Evolutionary conservation across 257 asterid genomes (phyloP).

Genomic region (Solanum tacnaense): DNA sequence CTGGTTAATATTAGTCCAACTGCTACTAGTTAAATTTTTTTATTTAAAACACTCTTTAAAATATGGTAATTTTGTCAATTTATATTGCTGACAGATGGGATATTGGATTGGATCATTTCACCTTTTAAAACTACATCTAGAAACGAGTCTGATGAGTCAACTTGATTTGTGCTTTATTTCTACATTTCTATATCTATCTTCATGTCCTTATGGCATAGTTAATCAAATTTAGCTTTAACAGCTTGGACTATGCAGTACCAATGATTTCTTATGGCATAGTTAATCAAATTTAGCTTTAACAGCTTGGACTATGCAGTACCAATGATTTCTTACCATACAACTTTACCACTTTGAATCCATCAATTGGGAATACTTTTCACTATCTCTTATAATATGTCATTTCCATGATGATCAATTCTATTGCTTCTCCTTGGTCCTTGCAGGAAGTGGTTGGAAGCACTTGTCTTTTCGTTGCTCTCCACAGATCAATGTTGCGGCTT

Average conservation of each 20-base stretch:
- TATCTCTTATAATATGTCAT: not conserved
- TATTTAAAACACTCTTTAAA: not conserved
- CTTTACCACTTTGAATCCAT: not conserved
- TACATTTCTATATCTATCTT: not conserved
- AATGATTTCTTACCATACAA: not conserved
- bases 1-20: not conserved
- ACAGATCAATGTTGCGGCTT: slow-evolving; percentile 79
- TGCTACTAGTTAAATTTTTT: not conserved
- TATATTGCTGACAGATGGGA: not conserved
- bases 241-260: not conserved
- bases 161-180: not conserved
- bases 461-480: slow-evolving; percentile 66
- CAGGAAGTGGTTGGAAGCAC: slow-evolving; percentile 92
- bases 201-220: not conserved
- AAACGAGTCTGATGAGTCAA: not conserved
- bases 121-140: not conserved
- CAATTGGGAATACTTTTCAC: not conserved
- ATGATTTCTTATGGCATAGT: not conserved
- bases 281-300: not conserved
- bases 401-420: not conserved
- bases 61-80: not conserved
- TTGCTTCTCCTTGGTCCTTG: slow-evolving; percentile 11
- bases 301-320: not conserved
- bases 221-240: not conserved
- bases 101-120: not conserved